Evolutionary conservation across 768 basidiomycete genomes (phyloP).

Genomic region (Hypholoma sublateritium): DNA sequence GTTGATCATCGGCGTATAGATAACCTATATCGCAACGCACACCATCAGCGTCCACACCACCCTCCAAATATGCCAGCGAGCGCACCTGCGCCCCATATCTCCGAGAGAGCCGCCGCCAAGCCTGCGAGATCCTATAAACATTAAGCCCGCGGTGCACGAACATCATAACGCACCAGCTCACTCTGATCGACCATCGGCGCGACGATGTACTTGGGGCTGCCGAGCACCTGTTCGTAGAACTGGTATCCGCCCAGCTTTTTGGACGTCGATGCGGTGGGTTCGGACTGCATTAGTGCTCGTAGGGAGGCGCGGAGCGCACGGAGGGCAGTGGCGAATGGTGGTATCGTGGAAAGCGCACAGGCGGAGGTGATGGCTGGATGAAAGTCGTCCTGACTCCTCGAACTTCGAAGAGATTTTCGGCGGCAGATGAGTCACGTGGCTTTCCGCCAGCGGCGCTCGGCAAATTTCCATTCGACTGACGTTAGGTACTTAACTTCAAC

Average conservation of each 20-base stretch:
- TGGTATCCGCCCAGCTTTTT: slow-evolving; percentile 74
- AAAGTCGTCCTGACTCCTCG: too few relatives aligned
- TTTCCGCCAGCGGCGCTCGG: too few relatives aligned
- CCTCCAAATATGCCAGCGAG: not conserved
- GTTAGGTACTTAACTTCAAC: too few relatives aligned
- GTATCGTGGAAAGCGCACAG: not conserved
- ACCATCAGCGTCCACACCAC: not conserved
- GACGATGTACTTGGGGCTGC: slow-evolving; percentile 86
- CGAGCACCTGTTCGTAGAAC: slow-evolving; percentile 76
- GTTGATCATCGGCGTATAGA: slow-evolving; percentile 99
- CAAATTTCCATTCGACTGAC: too few relatives aligned
- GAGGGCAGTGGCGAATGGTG: slow-evolving; percentile 10
- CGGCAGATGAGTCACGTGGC: too few relatives aligned
- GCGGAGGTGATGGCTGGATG: too few relatives aligned
- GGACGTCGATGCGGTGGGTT: slow-evolving; percentile 4
- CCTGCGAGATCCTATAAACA: slow-evolving; percentile 43
- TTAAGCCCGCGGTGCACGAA: slow-evolving; percentile 1
- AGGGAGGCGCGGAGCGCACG: slow-evolving; percentile 15
- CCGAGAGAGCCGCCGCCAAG: slow-evolving; percentile 85
- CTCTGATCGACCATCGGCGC: slow-evolving; percentile 99
- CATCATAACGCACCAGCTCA: slow-evolving; percentile 70
- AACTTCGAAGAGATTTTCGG: too few relatives aligned
- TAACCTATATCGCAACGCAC: slow-evolving; percentile 47
- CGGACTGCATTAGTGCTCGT: slow-evolving; percentile 10
- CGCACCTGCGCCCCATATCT: slow-evolving; percentile 79